Base-by-base conservation (phyloP, 768 basidiomycete species). In the Lactarius psammicola region DNA sequence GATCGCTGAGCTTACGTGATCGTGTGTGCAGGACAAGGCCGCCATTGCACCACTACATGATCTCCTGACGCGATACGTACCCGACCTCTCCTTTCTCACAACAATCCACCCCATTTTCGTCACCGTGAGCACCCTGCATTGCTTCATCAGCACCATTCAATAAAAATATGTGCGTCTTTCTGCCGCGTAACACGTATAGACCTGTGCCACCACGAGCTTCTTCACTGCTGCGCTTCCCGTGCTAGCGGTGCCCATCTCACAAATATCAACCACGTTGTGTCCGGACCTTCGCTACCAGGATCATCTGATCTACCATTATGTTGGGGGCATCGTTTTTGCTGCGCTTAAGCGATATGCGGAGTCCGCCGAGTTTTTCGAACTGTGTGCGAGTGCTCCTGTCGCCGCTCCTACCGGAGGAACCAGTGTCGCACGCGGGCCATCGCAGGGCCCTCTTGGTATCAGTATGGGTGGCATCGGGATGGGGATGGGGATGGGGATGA, bases 281-380 rank as follows among this genome's bases (percentile, higher is more conserved):
- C 64, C 69, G 8, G 89, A 92, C 66, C 77, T 95, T 61, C 76
- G 75, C 36, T 94, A 92, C 76, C 86, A 83, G 68, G 94, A 95
- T 74, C 89, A 89, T 71, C 80, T 96, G 28, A 76, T 83, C n/a
- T 94, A 94, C 73, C 91, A 95, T 78, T 94, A 94, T 74, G 78
- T 85, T 2, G 92, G 88, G 3, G 94, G 92, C 1, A 78, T 90
- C n/a, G 83, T 82, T 0, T 79, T 88, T 1, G 76, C 80, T 10
- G 85, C 85, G 0, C 78, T 91, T 51, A 86, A 86, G 70, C 79
- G 79, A 20, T 94, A 88, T 85, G 70, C 78, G 2, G 81, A 87
- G 10, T 90, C 94, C 0, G 85, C 86, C 64, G 88, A 92, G 62
- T 87, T 84, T 68, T 88, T 95, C 58, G 94, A 96, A 76, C 88